Evolutionary conservation across 2,329 filamentous ascomycete species (phyloP).

Genomic region (Madurella fahalii): DNA sequence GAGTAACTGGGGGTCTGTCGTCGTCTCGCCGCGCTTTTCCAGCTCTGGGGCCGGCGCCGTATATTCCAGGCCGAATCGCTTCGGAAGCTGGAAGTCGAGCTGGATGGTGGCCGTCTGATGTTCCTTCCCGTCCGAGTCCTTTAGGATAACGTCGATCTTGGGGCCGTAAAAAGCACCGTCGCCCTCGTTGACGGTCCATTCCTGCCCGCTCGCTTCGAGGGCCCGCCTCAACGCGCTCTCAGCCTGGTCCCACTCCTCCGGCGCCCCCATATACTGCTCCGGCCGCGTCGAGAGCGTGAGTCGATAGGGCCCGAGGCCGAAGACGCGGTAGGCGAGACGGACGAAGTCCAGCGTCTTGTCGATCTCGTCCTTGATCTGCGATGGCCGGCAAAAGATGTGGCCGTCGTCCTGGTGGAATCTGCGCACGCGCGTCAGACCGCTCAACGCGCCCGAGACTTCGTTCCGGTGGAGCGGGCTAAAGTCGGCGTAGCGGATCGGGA

Average conservation of each 20-base stretch:
- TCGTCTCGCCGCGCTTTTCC: constrained; percentile 50
- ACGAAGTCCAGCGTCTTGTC: constrained; percentile 70
- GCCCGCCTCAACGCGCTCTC: constrained; percentile 63
- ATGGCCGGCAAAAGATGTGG: constrained; percentile 81
- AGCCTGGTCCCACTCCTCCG: constrained; percentile 63
- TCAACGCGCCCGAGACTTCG: constrained; percentile 76
- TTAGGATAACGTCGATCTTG: constrained; percentile 83
- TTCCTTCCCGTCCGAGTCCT: constrained; percentile 76
- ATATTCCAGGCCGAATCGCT: constrained; percentile 75
- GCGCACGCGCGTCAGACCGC: constrained; percentile 76
- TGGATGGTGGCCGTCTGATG: constrained; percentile 88
- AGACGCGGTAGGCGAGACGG: constrained; percentile 64
- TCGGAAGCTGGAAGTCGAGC: constrained; percentile 83
- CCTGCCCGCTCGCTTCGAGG: constrained; percentile 58
- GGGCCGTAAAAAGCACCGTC: constrained; percentile 90
- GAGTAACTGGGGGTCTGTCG: constrained; percentile 44
- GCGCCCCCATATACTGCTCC: constrained; percentile 71
- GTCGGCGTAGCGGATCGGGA: constrained; percentile 81
- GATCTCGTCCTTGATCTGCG: constrained; percentile 72
- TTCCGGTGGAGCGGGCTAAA: constrained; percentile 86
- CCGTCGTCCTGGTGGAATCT: constrained; percentile 89
- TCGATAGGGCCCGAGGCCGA: constrained; percentile 68
- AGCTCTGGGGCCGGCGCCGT: constrained; percentile 62
- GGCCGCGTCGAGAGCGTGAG: constrained; percentile 77
- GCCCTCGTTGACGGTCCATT: constrained; percentile 72